A percentile compares a stretch with the other conserved stretches of the same genome.
Evolutionary conservation across 768 basidiomycete species (phyloP).

Genomic region (Trametes villosa): DNA sequence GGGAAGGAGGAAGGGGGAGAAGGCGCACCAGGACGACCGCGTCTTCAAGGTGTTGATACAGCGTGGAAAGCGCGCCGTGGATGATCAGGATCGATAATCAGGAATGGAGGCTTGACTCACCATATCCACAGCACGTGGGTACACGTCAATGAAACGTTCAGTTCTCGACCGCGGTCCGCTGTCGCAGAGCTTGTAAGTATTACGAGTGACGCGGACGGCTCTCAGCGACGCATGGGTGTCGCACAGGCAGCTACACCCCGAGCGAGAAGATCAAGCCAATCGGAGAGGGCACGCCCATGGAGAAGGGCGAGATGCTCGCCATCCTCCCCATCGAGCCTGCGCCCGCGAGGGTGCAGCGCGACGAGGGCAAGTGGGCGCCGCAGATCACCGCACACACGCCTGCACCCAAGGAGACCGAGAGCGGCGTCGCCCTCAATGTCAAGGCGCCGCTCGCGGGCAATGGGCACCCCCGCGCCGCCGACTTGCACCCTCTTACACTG

Average conservation of each 20-base stretch:
- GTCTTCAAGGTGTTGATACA: too few species aligned
- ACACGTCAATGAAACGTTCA: too few species aligned
- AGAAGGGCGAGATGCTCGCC: conserved; percentile 23
- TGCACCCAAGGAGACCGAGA: background rate
- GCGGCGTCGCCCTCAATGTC: conserved; percentile 1
- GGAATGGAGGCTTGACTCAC: too few species aligned
- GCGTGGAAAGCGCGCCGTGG: too few species aligned
- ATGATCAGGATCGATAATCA: too few species aligned
- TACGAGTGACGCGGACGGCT: conserved; percentile 15
- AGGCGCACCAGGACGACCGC: too few species aligned
- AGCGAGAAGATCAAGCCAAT: conserved; percentile 24
- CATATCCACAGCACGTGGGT: too few species aligned
- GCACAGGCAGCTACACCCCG: conserved; percentile 19
- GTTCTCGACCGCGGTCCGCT: too few species aligned
- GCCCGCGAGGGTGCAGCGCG: conserved; percentile 14
- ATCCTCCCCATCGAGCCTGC: conserved; percentile 24
- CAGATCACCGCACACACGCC: conserved; percentile 2
- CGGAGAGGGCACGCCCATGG: conserved; percentile 16
- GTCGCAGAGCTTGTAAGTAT: too few species aligned
- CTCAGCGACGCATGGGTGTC: conserved; percentile 19
- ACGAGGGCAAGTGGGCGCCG: conserved; percentile 18
- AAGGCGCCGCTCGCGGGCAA: conserved; percentile 2
- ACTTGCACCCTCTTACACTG: conserved; percentile 24
- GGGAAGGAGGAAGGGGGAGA: too few species aligned
- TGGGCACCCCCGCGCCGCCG: conserved; percentile 22